Conservation (phyloP, 1,284 basidiomycete genomes). For the Kwoniella shivajii region DNA sequence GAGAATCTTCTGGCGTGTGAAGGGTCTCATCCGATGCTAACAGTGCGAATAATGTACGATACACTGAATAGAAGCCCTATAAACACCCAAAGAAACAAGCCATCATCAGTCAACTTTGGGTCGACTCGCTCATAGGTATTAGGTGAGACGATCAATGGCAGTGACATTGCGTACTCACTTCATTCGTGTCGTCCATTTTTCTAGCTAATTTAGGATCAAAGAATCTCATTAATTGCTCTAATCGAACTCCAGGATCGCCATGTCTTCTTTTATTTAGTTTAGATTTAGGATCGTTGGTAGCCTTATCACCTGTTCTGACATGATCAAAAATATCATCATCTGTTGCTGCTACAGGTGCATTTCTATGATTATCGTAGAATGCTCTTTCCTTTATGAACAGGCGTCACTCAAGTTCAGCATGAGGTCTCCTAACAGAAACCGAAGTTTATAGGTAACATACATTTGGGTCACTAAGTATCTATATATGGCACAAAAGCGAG, state of each 20-base stretch:
- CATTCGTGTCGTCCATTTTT: constrained; percentile 68
- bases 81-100: constrained; percentile 1
- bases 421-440: too few relatives aligned
- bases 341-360: constrained; percentile 77
- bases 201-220: constrained; percentile 76
- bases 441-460: background rate
- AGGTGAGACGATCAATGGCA: constrained; percentile 5
- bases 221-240: constrained; percentile 81
- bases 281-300: constrained; percentile 51
- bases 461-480: background rate
- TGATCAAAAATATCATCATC: constrained; percentile 85
- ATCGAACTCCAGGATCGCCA: constrained; percentile 75
- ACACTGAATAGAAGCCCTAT: constrained; percentile 89
- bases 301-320: constrained; percentile 66
- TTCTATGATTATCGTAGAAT: constrained; percentile 96
- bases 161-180: constrained; percentile 58
- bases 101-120: too few relatives aligned
- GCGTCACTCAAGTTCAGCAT: too few relatives aligned
- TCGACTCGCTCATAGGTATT: background rate
- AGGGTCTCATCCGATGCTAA: constrained; percentile 79
- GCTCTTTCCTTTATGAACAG: constrained; percentile 74
- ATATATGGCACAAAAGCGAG: too few relatives aligned
- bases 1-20: constrained; percentile 58
- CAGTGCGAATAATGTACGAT: constrained; percentile 82
- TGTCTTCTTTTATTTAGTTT: constrained; percentile 63